These are phyloP conservation scores for Tylopilus felleus DNA, from an alignment of 768 basidiomycete species.

Conservation along the genomic window DNA sequence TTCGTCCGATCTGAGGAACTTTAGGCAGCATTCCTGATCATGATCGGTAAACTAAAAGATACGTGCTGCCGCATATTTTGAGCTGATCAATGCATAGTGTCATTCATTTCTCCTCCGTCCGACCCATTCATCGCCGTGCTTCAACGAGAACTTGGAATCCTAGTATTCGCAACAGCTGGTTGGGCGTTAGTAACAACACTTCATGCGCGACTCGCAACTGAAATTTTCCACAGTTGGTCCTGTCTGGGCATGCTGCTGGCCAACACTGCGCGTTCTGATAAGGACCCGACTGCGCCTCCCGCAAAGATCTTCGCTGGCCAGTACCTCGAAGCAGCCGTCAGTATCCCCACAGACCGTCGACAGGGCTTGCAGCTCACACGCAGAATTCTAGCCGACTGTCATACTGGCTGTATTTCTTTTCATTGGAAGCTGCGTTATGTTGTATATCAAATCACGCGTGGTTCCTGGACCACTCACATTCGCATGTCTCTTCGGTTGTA, in stretches of 20 bases:
- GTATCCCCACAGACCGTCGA: conserved; percentile 1
- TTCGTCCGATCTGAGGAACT: background rate
- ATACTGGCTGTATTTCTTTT: conserved; percentile 65
- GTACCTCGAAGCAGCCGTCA: conserved; percentile 52
- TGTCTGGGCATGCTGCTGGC: conserved; percentile 66
- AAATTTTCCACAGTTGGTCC: conserved; percentile 48
- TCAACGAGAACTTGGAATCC: conserved; percentile 58
- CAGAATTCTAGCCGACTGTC: conserved; percentile 44
- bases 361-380: background rate
- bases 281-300: conserved; percentile 37
- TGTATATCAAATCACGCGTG: conserved; percentile 56
- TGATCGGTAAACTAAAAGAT: conserved; percentile 45
- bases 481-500: conserved; percentile 55
- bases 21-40: conserved; percentile 62
- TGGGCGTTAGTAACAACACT: conserved; percentile 55
- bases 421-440: conserved; percentile 51
- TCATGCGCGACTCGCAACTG: background rate
- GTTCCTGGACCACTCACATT: conserved; percentile 65
- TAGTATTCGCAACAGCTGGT: conserved; percentile 44
- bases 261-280: conserved; percentile 48
- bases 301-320: conserved; percentile 44
- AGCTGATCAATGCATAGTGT: conserved; percentile 36
- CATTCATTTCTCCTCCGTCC: conserved; percentile 62
- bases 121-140: conserved; percentile 68
- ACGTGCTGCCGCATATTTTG: background rate